These are phyloP conservation scores for Ceratocystis lukuohia DNA, from an alignment of 2,329 filamentous ascomycete genomes.

Conservation along the genomic window DNA sequence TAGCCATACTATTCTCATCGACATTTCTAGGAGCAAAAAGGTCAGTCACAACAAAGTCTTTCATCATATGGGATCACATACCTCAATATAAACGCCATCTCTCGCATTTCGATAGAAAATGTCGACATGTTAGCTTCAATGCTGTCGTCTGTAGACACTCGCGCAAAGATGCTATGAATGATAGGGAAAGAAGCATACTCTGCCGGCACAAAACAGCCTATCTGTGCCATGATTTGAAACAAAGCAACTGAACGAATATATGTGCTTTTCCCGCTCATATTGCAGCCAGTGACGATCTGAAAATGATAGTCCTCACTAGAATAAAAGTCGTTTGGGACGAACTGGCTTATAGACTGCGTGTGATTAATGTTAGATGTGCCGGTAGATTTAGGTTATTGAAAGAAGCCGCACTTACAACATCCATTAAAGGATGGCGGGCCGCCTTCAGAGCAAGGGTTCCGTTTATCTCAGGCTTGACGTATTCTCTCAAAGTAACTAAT, in stretches of 20 bases:
- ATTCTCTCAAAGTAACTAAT: constrained; percentile 47
- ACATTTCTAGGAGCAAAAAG: constrained; percentile 45
- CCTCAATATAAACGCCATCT: constrained; percentile 83
- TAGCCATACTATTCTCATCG: constrained; percentile 58
- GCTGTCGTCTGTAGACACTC: constrained; percentile 74
- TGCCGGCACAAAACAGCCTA: constrained; percentile 82
- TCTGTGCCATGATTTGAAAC: constrained; percentile 83
- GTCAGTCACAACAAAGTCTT: not conserved
- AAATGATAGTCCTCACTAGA: constrained; percentile 68
- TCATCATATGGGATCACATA: constrained; percentile 21
- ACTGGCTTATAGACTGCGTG: constrained; percentile 37
- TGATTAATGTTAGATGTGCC: too few relatives aligned
- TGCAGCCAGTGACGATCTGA: constrained; percentile 88
- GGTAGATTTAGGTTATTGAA: too few relatives aligned
- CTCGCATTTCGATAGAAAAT: constrained; percentile 88
- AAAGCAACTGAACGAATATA: constrained; percentile 81
- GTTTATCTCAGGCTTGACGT: constrained; percentile 53
- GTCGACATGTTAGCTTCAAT: constrained; percentile 87
- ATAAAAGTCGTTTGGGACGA: constrained; percentile 83
- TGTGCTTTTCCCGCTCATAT: constrained; percentile 96
- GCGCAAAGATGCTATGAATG: constrained; percentile 70
- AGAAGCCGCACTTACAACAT: constrained; percentile 38
- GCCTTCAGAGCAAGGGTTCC: constrained; percentile 57
- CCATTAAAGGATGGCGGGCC: constrained; percentile 65
- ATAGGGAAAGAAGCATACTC: constrained; percentile 71